These are phyloP conservation scores for Pichia manshurica DNA, from an alignment of 805 yeast genomes.

Conservation along the genomic window DNA sequence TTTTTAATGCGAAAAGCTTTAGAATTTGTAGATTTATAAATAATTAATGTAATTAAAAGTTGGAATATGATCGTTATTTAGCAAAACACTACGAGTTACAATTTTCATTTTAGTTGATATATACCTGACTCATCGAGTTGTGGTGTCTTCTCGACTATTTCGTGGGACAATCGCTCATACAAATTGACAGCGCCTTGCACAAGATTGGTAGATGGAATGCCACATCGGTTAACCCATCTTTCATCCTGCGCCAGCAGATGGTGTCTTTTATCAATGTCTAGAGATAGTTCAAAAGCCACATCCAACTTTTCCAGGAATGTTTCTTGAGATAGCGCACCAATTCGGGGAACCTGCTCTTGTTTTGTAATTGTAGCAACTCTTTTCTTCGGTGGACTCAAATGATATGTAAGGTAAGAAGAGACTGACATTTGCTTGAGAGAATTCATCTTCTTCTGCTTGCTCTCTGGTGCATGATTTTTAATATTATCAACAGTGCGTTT, in stretches of 20 bases:
- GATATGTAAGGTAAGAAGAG: slow-evolving; percentile 6
- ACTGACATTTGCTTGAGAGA: slow-evolving; percentile 2
- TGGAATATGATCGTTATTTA: no score
- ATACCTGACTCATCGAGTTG: neutral
- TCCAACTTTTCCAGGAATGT: neutral
- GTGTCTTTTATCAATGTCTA: neutral
- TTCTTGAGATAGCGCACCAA: slow-evolving; percentile 10
- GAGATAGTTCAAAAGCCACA: neutral
- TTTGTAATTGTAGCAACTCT: neutral
- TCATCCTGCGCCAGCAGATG: slow-evolving; percentile 4
- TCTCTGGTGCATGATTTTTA: no score
- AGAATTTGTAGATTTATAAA: no score
- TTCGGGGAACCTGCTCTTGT: neutral
- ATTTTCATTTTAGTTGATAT: no score
- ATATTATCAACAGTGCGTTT: no score
- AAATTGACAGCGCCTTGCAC: neutral
- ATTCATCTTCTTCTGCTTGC: neutral
- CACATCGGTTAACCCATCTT: slow-evolving; percentile 12
- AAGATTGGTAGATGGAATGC: slow-evolving; percentile 8
- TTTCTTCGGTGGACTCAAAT: neutral
- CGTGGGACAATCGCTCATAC: neutral
- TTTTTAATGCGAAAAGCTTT: no score
- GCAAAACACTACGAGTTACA: neutral
- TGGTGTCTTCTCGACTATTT: neutral
- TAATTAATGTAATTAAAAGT: no score